These are phyloP conservation scores for Fusarium mexicanum DNA, from an alignment of 2,329 filamentous ascomycete species.

Conservation along the genomic window DNA sequence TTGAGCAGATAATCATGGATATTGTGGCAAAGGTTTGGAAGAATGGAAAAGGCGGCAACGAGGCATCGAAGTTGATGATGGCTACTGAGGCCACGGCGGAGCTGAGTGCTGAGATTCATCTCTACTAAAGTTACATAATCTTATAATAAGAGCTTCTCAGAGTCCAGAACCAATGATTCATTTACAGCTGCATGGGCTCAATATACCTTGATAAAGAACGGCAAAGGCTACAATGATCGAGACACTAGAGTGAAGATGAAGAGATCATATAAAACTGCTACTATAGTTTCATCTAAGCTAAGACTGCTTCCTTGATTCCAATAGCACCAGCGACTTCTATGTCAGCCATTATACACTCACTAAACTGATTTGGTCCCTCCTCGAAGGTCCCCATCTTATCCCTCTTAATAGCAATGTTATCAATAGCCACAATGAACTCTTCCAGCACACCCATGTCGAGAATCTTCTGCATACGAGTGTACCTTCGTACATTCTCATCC, in stretches of 20 bases:
- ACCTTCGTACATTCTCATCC: slow-evolving; percentile 18
- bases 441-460: slow-evolving; percentile 18
- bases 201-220: neutral
- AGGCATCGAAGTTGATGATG: neutral
- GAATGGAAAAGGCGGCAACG: neutral
- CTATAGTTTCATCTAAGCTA: neutral
- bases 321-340: neutral
- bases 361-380: neutral
- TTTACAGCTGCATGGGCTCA: fast-evolving
- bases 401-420: slow-evolving; percentile 16
- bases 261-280: neutral
- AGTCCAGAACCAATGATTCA: fast-evolving
- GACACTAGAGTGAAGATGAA: too few relatives aligned
- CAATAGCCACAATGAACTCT: slow-evolving; percentile 3
- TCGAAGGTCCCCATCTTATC: slow-evolving; percentile 7
- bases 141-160: too few relatives aligned
- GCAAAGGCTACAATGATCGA: neutral
- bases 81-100: neutral
- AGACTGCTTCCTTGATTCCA: neutral
- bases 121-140: neutral
- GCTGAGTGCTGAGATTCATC: neutral
- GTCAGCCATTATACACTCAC: neutral
- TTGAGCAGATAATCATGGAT: neutral
- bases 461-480: slow-evolving; percentile 22
- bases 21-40: neutral